Base-by-base conservation (phyloP, 306 rosid species). In the Begonia peltatifolia region DNA sequence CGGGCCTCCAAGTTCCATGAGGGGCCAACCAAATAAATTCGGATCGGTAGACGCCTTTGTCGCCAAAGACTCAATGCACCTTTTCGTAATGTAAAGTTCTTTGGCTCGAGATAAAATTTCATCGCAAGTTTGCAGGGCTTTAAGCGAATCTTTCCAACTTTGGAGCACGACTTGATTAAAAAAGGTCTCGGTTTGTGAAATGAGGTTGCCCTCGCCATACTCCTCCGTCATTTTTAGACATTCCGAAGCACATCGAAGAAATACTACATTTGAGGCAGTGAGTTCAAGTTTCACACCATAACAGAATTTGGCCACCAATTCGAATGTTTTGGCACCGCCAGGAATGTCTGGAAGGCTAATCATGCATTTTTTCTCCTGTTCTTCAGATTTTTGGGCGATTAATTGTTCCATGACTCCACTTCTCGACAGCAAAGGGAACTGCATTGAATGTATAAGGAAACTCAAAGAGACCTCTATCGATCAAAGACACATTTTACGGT, bases 391-490 rank as follows among this genome's bases (percentile, higher is more conserved):
- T 74, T 81, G 83, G 2, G 99, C 84, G 58, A 86, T 83, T 81
- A 73, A 50, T 69, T 63, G 86, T 64, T 86, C 95, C 81, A 90
- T 68, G 62, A 83, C 80, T 49, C 95, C 95, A 56, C 99, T 86
- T 79, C 85, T 83, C n/a, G 99, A 90, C 51, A 90, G 95, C 81
- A 90, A 79, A 73, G 99, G 99, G 71, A 90, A 90, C 99, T 90
- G 92, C 82, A 83, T 18, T 42, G 50, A 55, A 44, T 59, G 30
- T 35, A 56, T 63, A 41, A 67, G 10, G 57, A 51, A 63, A 30
- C 57, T 56, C 50, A 48, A 41, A 50, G 16, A 41, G 46, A 14
- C 10, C 2, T 11, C 14, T 35, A 14, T 25, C 38, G n/a, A 5
- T 17, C 36, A 58, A 58, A 46, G 35, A 23, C 46, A 35, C 9